These are phyloP conservation scores for Metschnikowia lochheadii DNA, from an alignment of 805 yeast species.

Conservation along the genomic window DNA sequence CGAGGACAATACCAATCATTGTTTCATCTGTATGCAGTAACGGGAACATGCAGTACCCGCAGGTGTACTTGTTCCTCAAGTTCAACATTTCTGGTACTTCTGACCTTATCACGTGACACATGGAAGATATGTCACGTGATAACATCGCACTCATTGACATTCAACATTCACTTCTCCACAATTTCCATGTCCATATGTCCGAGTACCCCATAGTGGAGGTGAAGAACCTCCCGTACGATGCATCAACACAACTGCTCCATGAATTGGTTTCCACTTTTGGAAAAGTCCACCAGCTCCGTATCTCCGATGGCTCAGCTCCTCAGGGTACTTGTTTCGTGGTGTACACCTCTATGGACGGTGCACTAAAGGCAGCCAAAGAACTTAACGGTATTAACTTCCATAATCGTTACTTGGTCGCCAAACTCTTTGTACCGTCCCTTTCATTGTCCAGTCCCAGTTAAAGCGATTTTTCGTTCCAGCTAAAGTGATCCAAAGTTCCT, in stretches of 20 bases:
- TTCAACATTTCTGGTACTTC: no score
- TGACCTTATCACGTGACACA: not conserved
- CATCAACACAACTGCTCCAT: slow-evolving; percentile 44
- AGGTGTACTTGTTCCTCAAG: no score
- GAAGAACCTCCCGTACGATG: slow-evolving; percentile 54
- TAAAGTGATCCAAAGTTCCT: no score
- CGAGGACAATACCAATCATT: no score
- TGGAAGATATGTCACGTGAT: no score
- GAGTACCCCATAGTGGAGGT: slow-evolving; percentile 47
- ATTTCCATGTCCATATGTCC: slow-evolving; percentile 12
- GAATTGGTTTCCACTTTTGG: slow-evolving; percentile 55
- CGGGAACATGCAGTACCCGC: no score
- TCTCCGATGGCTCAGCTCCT: slow-evolving; percentile 22
- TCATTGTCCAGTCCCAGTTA: not conserved
- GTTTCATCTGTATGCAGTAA: no score
- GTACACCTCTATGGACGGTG: slow-evolving; percentile 45
- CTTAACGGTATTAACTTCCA: slow-evolving; percentile 57
- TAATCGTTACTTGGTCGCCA: slow-evolving; percentile 54
- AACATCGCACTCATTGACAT: not conserved
- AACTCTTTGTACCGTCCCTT: not conserved
- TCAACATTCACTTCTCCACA: not conserved
- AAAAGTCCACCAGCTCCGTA: slow-evolving; percentile 50
- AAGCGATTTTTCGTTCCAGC: not conserved
- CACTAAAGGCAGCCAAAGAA: slow-evolving; percentile 50
- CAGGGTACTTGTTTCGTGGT: slow-evolving; percentile 53